Conservation (phyloP, 208 protist species). For the Acanthamoeba castellanii region DNA sequence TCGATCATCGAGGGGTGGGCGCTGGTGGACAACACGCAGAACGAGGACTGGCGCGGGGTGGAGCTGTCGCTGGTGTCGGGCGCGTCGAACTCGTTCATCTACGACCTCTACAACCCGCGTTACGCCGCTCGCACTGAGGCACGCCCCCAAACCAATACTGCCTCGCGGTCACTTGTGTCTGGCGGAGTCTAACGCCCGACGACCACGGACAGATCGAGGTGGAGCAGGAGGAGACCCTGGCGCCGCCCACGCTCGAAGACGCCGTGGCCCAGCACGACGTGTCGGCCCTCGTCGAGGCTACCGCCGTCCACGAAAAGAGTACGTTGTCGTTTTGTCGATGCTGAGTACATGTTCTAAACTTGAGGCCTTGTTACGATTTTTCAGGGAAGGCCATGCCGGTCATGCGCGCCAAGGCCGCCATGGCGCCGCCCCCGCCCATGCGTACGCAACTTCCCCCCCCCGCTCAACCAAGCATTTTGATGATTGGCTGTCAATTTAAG, state of each 20-base stretch:
- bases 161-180: not conserved
- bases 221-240: conserved; percentile 21
- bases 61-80: conserved; percentile 28
- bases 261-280: not conserved
- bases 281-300: not conserved
- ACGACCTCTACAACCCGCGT: conserved; percentile 37
- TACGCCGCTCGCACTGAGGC: conserved; percentile 15
- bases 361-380: too few relatives aligned
- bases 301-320: not conserved
- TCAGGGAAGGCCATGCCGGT: not conserved
- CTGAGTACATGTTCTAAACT: too few relatives aligned
- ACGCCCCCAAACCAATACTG: too few relatives aligned
- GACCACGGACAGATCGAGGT: conserved; percentile 19
- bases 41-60: conserved; percentile 17
- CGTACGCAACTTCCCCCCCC: too few relatives aligned
- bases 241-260: conserved; percentile 14
- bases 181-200: too few relatives aligned
- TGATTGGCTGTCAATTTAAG: too few relatives aligned
- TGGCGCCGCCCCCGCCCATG: too few relatives aligned
- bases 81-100: conserved; percentile 50
- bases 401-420: not conserved
- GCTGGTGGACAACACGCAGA: conserved; percentile 28
- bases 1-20: not conserved
- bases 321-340: too few relatives aligned
- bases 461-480: too few relatives aligned